Base-by-base conservation (phyloP, 192 early-diverging fungal species). In the Coemansia sp. region DNA sequence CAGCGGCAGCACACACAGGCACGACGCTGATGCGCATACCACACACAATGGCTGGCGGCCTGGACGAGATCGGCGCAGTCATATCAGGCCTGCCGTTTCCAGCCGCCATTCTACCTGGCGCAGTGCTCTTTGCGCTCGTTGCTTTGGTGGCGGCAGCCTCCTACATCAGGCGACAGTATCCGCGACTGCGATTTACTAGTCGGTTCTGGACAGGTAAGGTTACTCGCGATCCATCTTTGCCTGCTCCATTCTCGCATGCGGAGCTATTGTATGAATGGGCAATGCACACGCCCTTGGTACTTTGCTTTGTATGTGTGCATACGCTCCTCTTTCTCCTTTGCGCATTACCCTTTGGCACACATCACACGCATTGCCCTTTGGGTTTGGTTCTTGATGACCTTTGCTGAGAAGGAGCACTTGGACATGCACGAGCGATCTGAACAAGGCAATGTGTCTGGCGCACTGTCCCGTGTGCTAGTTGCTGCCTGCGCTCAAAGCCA, bases 31-130 rank as follows among this genome's bases (percentile, higher is more conserved):
- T 52, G 48, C 26, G 48, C 29, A 32, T n/a, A 52, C 8, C 29
- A n/a, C 19, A 39, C 63, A 58, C 56, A 58, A 15, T 8, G 0
- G 24, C 56, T 14, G 18, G 32, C 39, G 38, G 41, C 24, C 18
- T 18, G 5, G 21, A 24, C 19, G 41, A 22, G 17, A 33, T 27
- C 10, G 53, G 41, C 26, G 27, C 29, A 48, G 40, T 54, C 40
- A 52, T 29, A 18, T 34, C 32, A 17, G 34, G 56, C 48, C 29
- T 54, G 48, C 50, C 38, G 21, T 67, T 50, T 34, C 21, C 61
- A 8, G 60, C 61, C 14, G 56, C 48, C 19, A 61, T 71, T 26
- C 52, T 70, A 5, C 74, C 74, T 19, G 74, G 74, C 26, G 41
- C 63, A 9, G 54, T 56, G 34, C 56, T 76, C 19, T 63, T 76